Base-by-base conservation (phyloP, 202 grass and related monocot genomes). In the Sporobolus alterniflorus region DNA sequence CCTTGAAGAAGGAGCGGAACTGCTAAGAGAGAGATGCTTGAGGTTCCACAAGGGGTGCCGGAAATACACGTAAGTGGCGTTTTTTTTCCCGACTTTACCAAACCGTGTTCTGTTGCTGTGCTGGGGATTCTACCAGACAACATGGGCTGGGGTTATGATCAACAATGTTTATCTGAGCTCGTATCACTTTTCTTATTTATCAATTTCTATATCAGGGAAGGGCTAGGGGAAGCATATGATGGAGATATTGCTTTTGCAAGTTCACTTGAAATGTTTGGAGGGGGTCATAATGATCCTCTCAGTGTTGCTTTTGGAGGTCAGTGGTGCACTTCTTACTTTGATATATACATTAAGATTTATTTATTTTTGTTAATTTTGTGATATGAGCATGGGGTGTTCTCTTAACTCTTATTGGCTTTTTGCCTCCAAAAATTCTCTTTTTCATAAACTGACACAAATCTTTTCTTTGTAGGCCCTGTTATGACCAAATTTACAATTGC, bases 401-500 rank as follows among this genome's bases (percentile, higher is more conserved):
- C 55, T 55, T 73, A 46, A n/a, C n/a, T n/a, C n/a, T n/a, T n/a
- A n/a, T 61, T 41, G 21, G 29, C 42, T 67, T 68, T 30, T 40
- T 16, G 0, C 21, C 42, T 68, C 61, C 3, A 21, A 54, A 67
- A 69, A 30, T 73, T 0, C 1, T 21, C 55, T 79, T 52, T 83
- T 14, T 69, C 29, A 51, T 73, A 82, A 68, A 51, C 15, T 69
- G 13, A 61, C 26, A 40, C 42, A 34, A 57, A 1, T 16, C 30
- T 75, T 46, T 88, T 67, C 86, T 87, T 81, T 68, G 16, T 73
- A 99, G 96, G 96, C 9, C 93, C 96, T 42, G 96, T 96, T 36
- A 99, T 99, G 96, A 99, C 96, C 83, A 99, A 99, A 73, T 99
- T 99, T 88, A 99, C 96, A 67, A 99, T 99, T 94, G 96, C 96